A percentile compares a stretch with the other conserved stretches of the same genome.
phyloP scores from a whole-genome alignment of 2,329 filamentous ascomycete species.

The Xylaria sp. region DNA sequence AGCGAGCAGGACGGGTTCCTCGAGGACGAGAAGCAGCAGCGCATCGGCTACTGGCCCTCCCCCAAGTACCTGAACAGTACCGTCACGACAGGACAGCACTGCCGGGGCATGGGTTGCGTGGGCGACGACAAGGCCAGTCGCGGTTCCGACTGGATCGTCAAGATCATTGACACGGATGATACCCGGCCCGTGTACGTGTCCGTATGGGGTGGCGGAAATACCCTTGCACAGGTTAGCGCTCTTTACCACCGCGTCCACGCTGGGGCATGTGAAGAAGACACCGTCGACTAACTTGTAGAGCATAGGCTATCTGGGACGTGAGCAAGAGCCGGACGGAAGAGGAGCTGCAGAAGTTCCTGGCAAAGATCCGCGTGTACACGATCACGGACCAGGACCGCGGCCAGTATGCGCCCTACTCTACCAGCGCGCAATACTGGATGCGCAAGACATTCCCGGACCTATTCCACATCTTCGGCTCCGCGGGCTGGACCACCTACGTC shows the following conservation, averaged over 20 bases:
- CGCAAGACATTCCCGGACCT: neutral
- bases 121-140: neutral
- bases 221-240: neutral
- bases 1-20: neutral
- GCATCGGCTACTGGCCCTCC: neutral
- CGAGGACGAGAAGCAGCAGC: neutral
- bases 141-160: neutral
- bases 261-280: too few relatives aligned
- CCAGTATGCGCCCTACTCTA: neutral
- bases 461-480: neutral
- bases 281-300: too few relatives aligned
- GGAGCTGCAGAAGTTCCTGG: neutral
- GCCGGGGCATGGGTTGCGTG: neutral
- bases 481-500: neutral
- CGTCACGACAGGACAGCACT: neutral
- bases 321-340: neutral
- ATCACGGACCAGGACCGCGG: too few relatives aligned
- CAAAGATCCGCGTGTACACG: too few relatives aligned
- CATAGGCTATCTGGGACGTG: neutral
- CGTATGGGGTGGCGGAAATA: slow-evolving; percentile 1
- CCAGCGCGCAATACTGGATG: neutral
- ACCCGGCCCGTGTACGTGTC: neutral
- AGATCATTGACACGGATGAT: neutral
- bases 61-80: neutral
- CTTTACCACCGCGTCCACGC: too few relatives aligned